Conservation (phyloP, 2,329 filamentous ascomycete species). For the Monilinia vaccinii-corymbosi region DNA sequence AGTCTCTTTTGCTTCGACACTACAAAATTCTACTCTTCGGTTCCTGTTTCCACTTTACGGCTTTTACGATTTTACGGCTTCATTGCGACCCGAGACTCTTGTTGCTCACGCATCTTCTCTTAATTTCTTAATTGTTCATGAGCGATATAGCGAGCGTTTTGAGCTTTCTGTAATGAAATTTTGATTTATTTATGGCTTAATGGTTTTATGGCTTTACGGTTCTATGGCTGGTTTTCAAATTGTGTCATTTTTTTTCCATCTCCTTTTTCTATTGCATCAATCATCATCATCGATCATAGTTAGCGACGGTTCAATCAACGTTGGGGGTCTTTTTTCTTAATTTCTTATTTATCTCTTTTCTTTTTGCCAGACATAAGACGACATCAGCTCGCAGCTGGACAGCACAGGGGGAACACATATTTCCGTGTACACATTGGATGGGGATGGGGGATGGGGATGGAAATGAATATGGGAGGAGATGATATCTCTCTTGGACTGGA, state of each 20-base stretch:
- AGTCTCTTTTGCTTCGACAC: slow-evolving; percentile 10
- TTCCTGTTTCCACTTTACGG: slow-evolving; percentile 12
- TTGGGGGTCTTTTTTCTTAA: slow-evolving; percentile 7
- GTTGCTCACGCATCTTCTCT: slow-evolving; percentile 39
- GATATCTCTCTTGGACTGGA: slow-evolving; percentile 6
- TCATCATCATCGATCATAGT: slow-evolving; percentile 11
- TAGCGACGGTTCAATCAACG: slow-evolving; percentile 11
- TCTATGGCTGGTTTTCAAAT: slow-evolving; percentile 3
- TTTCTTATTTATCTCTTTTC: background rate
- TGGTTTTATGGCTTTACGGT: slow-evolving; percentile 16
- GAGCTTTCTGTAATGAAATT: slow-evolving; percentile 23
- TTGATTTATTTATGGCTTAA: slow-evolving; percentile 29
- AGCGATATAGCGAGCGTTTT: slow-evolving; percentile 25
- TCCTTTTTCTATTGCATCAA: slow-evolving; percentile 4
- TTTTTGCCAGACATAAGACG: slow-evolving; percentile 9
- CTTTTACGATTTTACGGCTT: slow-evolving; percentile 20
- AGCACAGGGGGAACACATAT: slow-evolving; percentile 7
- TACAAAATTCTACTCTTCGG: background rate
- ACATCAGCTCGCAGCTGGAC: slow-evolving; percentile 11
- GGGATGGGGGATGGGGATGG: background rate
- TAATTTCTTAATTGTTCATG: slow-evolving; percentile 23
- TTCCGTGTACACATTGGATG: slow-evolving; percentile 5
- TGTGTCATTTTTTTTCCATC: slow-evolving; percentile 7
- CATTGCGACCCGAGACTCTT: slow-evolving; percentile 32
- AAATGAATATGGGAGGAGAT: slow-evolving; percentile 1